Evolutionary conservation across 805 yeast genomes (phyloP), one percentile per base, ranked within the genome.

Genomic region (Saccharomyces jurei): DNA sequence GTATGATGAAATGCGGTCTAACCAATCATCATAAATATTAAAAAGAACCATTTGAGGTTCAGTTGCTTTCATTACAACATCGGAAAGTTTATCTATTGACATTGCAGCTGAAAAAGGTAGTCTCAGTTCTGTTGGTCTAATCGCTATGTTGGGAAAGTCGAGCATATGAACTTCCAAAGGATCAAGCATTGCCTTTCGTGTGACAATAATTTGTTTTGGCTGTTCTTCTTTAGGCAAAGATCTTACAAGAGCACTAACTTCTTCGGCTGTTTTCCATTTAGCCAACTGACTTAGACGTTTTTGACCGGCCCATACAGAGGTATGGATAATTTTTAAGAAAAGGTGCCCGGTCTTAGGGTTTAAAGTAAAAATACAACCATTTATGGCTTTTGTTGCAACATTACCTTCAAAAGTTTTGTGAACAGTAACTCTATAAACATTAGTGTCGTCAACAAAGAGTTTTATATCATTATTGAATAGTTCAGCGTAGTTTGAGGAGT

Each of bases 231-330:
- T 78, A 0, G 97, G 97, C 52, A 94, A 72, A 0, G 97, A 88
- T 47, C 97, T 78, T 21, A 94, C 80, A 59, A 94, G 74, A 0
- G 96, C 96, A 14, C 97, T 92, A 25, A 89, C 96, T 70, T 92
- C 98, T 71, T 94, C 99, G 0, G 99, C 98, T 1, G 98, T 84
- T 68, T 92, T 94, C 99, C 99, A 94, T 67, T 94, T 94, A 1
- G 98, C 91, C 59, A 94, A 73, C 66, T 94, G 97, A 29, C 94
- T 86, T 56, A 92, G 77, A 63, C 97, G 85, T 64, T 89, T 91
- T 69, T 94, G 98, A 21, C 99, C 99, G 3, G 96, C 86, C 95
- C 97, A 94, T 1, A 89, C 96, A 5, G 96, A 87, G 0, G 96
- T 89, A 64, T 92, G 98, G 56, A 94, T 89, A 53, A 94, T 81